phyloP scores from a whole-genome alignment of 2,329 filamentous ascomycete species.

The Ophiocordyceps camponoti-floridani region DNA sequence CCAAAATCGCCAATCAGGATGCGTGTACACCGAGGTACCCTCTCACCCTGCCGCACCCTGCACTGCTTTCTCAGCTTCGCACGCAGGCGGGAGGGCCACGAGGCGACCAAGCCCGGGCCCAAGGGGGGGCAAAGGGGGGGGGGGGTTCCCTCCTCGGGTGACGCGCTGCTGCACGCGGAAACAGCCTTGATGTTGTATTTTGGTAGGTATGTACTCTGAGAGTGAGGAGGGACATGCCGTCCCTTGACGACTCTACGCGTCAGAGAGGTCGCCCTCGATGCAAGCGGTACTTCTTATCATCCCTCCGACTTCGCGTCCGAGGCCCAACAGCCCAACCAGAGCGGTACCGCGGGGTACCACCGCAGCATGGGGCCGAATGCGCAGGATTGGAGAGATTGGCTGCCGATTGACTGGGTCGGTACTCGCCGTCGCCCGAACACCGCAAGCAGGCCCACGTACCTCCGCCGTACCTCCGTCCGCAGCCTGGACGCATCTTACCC shows the following conservation, averaged over 20 bases:
- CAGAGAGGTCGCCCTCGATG: no score
- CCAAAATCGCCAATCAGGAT: constrained; percentile 1
- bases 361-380: neutral
- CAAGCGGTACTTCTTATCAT: neutral
- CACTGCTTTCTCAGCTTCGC: neutral
- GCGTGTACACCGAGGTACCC: neutral
- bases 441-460: no score
- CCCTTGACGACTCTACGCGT: no score
- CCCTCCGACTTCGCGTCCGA: neutral
- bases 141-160: no score
- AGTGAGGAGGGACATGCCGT: neutral
- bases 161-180: no score
- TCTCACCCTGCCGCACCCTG: no score
- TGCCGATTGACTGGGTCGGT: neutral
- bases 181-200: no score
- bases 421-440: neutral
- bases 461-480: no score
- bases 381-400: neutral
- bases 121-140: no score
- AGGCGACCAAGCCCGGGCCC: neutral
- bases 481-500: no score
- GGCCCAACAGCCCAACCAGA: neutral
- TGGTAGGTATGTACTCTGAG: neutral
- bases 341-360: neutral
- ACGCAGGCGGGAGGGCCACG: neutral